Base-by-base conservation (phyloP, 305 asterid genomes). In the Fraxinus ornus region DNA sequence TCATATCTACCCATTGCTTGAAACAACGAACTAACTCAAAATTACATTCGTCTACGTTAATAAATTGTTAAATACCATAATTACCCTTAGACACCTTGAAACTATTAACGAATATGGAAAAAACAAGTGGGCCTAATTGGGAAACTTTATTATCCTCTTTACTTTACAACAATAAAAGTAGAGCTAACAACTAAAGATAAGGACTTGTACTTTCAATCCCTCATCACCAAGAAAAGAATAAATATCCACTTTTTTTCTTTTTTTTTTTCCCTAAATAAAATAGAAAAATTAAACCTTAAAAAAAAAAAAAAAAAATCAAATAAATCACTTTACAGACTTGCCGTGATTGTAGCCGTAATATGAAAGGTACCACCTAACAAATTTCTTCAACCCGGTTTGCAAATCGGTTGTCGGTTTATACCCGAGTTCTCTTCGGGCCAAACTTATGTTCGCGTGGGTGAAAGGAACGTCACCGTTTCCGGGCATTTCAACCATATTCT, bases 391-490 rank as follows among this genome's bases (percentile, higher is more conserved):
- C 44, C 44, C 44, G 44, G 44, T 37, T 37, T 37, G 44, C 44
- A 37, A 37, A 37, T 37, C 44, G 44, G 44, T 37, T 7, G 44
- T 37, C 44, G 44, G 44, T 37, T 37, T 37, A 37, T 37, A 37
- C 44, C 44, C 44, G 3, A 37, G 44, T 37, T 37, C 44, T 37
- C 44, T 37, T 37, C 44, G 44, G 44, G 44, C 44, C 12, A 37
- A 82, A n/a, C n/a, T n/a, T n/a, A n/a, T n/a, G n/a, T n/a, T n/a
- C n/a, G n/a, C n/a, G n/a, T n/a, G n/a, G 33, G 84, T 84, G 33
- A 44, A 84, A 19, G 86, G 86, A 44, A 84, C 86, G 57, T 84
- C 86, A 32, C 86, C 86, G 77, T 84, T 84, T 76, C 86, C 73
- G 41, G 86, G 86, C 86, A 84, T 84, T 49, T 84, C 81, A 1